Evolutionary conservation across 768 basidiomycete genomes (phyloP), one percentile per base, ranked within the genome.

Genomic region (Leccinellum luteum): DNA sequence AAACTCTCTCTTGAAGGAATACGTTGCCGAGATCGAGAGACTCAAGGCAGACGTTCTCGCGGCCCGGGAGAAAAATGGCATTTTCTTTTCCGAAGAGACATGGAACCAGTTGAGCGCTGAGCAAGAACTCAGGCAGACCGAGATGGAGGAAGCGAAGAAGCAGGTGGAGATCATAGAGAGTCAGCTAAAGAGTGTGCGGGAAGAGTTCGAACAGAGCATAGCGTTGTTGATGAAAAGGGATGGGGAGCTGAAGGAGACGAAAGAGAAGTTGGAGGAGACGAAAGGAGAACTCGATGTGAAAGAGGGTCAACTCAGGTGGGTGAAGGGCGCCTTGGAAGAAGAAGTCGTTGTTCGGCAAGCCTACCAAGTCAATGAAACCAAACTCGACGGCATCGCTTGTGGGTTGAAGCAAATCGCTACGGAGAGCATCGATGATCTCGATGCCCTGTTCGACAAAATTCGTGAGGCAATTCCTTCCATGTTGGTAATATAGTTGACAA

Each of bases 61-160:
- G 7, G 90, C 94, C 6, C 82, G 95, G 35, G 94, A 97, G 73
- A 96, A 96, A 80, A 94, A 96, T 65, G 97, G 97, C 8, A 92
- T 98, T 34, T 97, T 88, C 72, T 88, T 98, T 71, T 88, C 92
- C 1, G 86, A 92, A 64, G 94, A 98, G 64, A 87, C 85, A 3
- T 98, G 94, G 94, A 83, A 81, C 48, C 87, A 95, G 69, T 81
- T 96, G 74, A 83, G 74, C 8, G 76, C 78, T 3, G 92, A 93
- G 67, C 86, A 92, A 59, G 90, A 93, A 64, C 75, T 89, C 38
- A 79, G 81, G 49, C 83, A 86, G 66, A 89, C 89, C 7, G 89
- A 91, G 64, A 79, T 90, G 54, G 84, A 87, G 45, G 94, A 98
- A 66, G 86, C 92, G 12, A 87, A 83, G 71, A 88, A 87, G 65